Percentiles rank a stretch among this genome's conserved stretches.
phyloP scores from a whole-genome alignment of 1,139 yeast species.

The Pneumocystis sp. region DNA sequence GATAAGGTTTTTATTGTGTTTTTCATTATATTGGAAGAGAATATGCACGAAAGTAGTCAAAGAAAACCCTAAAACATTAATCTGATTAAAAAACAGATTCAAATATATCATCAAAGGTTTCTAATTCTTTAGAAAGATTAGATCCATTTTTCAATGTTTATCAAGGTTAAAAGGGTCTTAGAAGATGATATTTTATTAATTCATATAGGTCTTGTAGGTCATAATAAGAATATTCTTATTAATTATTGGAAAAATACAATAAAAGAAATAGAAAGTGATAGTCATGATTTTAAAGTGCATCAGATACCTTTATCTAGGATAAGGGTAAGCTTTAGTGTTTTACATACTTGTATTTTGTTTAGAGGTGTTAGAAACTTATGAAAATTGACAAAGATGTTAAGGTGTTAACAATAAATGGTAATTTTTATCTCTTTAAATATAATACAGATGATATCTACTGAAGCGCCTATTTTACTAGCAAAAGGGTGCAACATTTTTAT shows the following conservation, averaged over 20 bases:
- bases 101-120: not conserved
- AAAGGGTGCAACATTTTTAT: conserved; percentile 95
- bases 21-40: not conserved
- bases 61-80: not conserved
- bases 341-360: not conserved
- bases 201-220: conserved; percentile 52
- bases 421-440: conserved; percentile 19
- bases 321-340: conserved; percentile 26
- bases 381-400: conserved; percentile 82
- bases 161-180: not conserved
- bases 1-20: not conserved
- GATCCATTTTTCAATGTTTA: not conserved
- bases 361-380: conserved; percentile 49
- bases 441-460: conserved; percentile 81
- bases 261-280: conserved; percentile 75
- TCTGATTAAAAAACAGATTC: not conserved
- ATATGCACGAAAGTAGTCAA: not conserved
- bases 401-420: not conserved
- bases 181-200: not conserved
- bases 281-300: conserved; percentile 84
- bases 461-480: conserved; percentile 92
- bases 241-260: conserved; percentile 95
- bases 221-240: conserved; percentile 75
- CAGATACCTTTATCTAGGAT: conserved; percentile 89
- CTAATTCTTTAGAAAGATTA: not conserved